phyloP scores from a whole-genome alignment of 1,139 yeast genomes.

The Yamadazyma buinensis region DNA sequence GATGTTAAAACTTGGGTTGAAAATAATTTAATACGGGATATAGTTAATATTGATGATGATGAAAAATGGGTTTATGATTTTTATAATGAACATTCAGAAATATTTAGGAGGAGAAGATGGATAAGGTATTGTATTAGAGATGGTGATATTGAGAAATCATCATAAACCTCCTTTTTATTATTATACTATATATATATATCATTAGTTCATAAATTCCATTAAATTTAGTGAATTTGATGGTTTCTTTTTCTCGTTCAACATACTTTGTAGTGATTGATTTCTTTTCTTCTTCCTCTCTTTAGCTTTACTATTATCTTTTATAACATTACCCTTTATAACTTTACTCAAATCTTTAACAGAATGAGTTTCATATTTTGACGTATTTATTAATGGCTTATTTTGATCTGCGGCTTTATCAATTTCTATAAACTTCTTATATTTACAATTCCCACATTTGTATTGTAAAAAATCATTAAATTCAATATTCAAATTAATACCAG shows the following conservation, averaged over 20 bases:
- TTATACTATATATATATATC: background rate
- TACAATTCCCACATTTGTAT: slow-evolving; percentile 14
- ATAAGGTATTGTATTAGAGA: slow-evolving; percentile 22
- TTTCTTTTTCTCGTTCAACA: slow-evolving; percentile 43
- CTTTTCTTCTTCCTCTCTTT: slow-evolving; percentile 27
- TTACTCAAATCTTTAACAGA: background rate
- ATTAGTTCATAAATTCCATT: slow-evolving; percentile 36
- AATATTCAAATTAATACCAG: slow-evolving; percentile 39
- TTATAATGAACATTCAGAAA: slow-evolving; percentile 16
- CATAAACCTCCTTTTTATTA: no score
- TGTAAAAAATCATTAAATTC: slow-evolving; percentile 9
- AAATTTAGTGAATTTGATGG: slow-evolving; percentile 39
- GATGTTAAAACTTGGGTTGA: slow-evolving; percentile 58
- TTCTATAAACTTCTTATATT: no score
- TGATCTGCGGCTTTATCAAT: background rate
- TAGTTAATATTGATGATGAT: slow-evolving; percentile 58
- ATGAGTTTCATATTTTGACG: background rate
- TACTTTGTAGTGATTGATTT: slow-evolving; percentile 30
- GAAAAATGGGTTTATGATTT: slow-evolving; percentile 79
- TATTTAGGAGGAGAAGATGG: slow-evolving; percentile 56
- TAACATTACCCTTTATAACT: background rate
- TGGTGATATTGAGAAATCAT: slow-evolving; percentile 2
- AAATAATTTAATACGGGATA: slow-evolving; percentile 43
- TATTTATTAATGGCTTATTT: background rate
- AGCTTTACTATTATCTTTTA: slow-evolving; percentile 11